Evolutionary conservation across 108 stramenopile species (phyloP), one percentile per base, ranked within the genome.

Genomic region (Nitzschia putrida): DNA sequence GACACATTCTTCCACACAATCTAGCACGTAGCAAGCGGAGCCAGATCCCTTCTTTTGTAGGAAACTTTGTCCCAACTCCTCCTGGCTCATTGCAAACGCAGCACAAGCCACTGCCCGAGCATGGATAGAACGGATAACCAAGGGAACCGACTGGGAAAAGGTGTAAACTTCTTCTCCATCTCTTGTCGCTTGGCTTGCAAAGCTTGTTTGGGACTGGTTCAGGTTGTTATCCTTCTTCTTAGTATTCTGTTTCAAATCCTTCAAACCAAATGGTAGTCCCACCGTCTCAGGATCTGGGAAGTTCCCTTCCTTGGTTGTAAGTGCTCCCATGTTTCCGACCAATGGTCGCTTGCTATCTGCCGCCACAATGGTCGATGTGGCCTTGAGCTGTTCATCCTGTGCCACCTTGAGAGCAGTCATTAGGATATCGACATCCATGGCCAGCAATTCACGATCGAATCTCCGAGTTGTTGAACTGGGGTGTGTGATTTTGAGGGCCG

Each of bases 51-150:
- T 87, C 71, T 92, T 92, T 23, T 82, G 83, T 22, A 88, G 74
- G 76, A 95, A 95, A n/a, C 79, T 79, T 69, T 95, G 94, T 18
- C 94, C 94, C 26, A 95, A 65, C 57, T 95, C 94, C 74, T 90
- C 88, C 71, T 95, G 94, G 61, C 83, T 90, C 47, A 92, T 61
- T 6, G 94, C 86, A 73, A 95, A 92, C 7, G 87, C 83, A 6
- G 80, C 87, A 43, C 86, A 88, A 18, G 91, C 86, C 69, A 95
- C 91, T 20, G 87, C 85, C 44, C 94, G 89, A 26, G 94, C 91
- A 73, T 95, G 94, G 38, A 95, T 87, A 7, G 91, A 90, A 45
- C 88, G 80, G 14, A 95, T 70, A 43, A 95, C 86, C 14, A 80
- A 68, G 20, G 94, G 94, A 24, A 92, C 86, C 42, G 94, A 88